Evolutionary conservation across 73 alveolate genomes (phyloP).

Genomic region (Paramecium sexaurelia): DNA sequence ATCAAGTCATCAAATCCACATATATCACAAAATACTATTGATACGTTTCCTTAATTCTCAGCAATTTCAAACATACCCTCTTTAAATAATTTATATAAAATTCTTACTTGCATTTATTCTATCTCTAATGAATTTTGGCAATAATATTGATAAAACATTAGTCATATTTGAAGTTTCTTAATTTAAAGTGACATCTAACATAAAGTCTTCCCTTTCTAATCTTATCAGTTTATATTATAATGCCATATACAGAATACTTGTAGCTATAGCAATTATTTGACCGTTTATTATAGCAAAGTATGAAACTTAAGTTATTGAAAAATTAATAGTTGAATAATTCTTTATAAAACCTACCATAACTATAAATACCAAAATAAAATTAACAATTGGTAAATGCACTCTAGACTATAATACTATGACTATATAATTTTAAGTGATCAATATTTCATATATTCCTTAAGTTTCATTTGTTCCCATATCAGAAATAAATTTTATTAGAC

Average conservation of each 20-base stretch:
- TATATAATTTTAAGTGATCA: slow-evolving; percentile 10
- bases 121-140: slow-evolving; percentile 68
- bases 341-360: not conserved
- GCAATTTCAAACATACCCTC: slow-evolving; percentile 51
- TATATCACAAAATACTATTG: slow-evolving; percentile 67
- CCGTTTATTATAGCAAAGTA: not conserved
- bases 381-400: not conserved
- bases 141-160: slow-evolving; percentile 54
- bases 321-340: not conserved
- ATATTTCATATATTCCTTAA: not conserved
- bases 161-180: slow-evolving; percentile 52
- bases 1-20: slow-evolving; percentile 70
- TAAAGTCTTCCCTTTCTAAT: slow-evolving; percentile 26
- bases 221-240: slow-evolving; percentile 3
- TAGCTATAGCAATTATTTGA: not conserved
- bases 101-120: slow-evolving; percentile 59
- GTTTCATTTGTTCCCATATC: not conserved
- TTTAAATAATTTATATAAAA: not conserved
- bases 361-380: not conserved
- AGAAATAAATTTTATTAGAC: not conserved
- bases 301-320: not conserved
- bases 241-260: not conserved
- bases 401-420: not conserved
- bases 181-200: slow-evolving; percentile 2
- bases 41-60: slow-evolving; percentile 65